Percentiles rank a stretch among this genome's conserved stretches.
These are phyloP conservation scores for Inonotus obliquus DNA, from an alignment of 1,284 basidiomycete species.

Conservation along the genomic window DNA sequence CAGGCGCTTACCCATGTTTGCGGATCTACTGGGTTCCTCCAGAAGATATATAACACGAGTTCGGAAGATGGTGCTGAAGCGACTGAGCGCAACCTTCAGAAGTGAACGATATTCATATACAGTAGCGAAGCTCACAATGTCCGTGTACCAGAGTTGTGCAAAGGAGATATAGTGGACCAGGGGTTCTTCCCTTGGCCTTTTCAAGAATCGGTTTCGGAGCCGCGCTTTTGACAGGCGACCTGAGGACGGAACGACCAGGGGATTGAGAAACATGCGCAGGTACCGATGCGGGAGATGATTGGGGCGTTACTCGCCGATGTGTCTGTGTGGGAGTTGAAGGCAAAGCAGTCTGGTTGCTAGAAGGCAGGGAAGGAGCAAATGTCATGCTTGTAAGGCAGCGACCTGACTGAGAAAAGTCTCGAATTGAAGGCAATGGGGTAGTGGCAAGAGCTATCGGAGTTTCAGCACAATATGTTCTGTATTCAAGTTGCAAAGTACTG, in stretches of 20 bases:
- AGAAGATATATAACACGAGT: conserved; percentile 37
- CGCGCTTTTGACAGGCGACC: conserved; percentile 9
- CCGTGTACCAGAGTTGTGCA: conserved; percentile 53
- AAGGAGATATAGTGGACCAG: conserved; percentile 39
- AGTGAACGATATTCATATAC: conserved; percentile 7
- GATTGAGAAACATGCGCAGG: conserved; percentile 18
- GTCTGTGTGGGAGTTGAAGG: conserved; percentile 29
- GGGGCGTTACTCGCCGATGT: conserved; percentile 20
- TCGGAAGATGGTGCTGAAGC: conserved; percentile 45
- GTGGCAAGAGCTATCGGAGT: conserved; percentile 34
- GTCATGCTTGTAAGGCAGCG: conserved; percentile 38
- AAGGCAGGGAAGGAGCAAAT: conserved; percentile 41
- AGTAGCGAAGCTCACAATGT: conserved; percentile 44
- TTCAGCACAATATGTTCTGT: conserved; percentile 13
- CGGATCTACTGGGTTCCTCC: conserved; percentile 23
- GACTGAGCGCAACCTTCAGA: conserved; percentile 27
- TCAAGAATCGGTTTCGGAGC: conserved; percentile 11
- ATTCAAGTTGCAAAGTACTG: conserved; percentile 10
- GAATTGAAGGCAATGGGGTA: conserved; percentile 42
- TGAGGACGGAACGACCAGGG: conserved; percentile 19
- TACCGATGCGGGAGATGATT: conserved; percentile 12
- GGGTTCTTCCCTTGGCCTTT: conserved; percentile 17
- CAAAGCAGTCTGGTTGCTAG: conserved; percentile 20
- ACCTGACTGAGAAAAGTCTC: conserved; percentile 29
- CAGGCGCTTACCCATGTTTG: conserved; percentile 15